These are phyloP conservation scores for Piper betle DNA, from an alignment of 164 flowering plant species.

Conservation along the genomic window DNA sequence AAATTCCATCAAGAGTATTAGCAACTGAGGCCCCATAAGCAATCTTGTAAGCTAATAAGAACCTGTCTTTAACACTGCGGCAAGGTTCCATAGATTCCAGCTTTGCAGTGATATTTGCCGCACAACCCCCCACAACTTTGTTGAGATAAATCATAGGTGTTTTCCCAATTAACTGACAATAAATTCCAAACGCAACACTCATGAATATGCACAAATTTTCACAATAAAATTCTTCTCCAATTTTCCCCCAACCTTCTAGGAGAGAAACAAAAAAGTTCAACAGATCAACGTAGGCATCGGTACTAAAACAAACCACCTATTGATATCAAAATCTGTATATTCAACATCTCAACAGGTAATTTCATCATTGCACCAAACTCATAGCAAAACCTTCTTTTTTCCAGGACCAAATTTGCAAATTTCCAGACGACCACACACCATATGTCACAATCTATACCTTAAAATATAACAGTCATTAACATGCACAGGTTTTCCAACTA, in stretches of 20 bases:
- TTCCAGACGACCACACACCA: no score
- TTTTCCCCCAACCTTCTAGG: neutral
- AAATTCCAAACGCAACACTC: neutral
- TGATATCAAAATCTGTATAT: no score
- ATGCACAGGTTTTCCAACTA: no score
- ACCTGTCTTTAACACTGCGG: conserved; percentile 72
- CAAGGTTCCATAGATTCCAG: conserved; percentile 86
- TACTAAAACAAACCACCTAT: no score
- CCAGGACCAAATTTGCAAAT: no score
- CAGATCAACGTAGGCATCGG: no score
- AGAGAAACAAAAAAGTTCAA: neutral
- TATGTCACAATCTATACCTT: no score
- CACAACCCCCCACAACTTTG: conserved; percentile 63
- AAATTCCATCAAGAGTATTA: conserved; percentile 11
- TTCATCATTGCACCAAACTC: no score
- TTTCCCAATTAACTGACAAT: conserved; percentile 59
- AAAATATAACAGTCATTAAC: no score
- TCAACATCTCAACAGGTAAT: no score
- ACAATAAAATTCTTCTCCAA: neutral
- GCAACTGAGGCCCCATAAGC: neutral
- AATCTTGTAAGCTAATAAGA: neutral
- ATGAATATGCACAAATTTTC: neutral
- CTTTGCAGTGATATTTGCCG: conserved; percentile 68
- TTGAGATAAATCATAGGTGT: conserved; percentile 85
- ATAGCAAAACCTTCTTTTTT: no score